Evolutionary conservation across 805 yeast genomes (phyloP).

Genomic region (Suhomyces sp.): DNA sequence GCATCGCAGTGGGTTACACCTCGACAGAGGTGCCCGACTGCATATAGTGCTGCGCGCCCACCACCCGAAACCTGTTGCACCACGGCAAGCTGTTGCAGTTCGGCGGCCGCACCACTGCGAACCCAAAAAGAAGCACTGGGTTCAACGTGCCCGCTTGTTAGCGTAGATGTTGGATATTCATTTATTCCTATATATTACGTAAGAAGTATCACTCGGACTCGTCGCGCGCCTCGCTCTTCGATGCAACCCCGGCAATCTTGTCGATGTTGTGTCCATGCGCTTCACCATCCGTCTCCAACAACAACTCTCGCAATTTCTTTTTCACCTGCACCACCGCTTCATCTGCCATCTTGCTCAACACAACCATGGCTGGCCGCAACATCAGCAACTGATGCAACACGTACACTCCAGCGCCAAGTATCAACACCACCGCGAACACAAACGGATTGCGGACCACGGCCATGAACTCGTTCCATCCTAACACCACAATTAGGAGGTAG

Average conservation of each 20-base stretch:
- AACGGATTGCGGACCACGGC: slow-evolving; percentile 83
- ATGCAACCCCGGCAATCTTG: slow-evolving; percentile 1
- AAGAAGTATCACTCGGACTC: background rate
- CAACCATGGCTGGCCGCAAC: slow-evolving; percentile 69
- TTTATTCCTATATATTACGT: background rate
- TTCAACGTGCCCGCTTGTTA: background rate
- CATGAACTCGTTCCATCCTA: slow-evolving; percentile 97
- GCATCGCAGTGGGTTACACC: background rate
- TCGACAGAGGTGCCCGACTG: background rate
- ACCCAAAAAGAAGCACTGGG: background rate
- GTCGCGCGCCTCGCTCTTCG: background rate
- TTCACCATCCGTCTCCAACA: slow-evolving; percentile 36
- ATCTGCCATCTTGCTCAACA: slow-evolving; percentile 54
- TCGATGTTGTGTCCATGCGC: background rate
- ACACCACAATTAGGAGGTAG: slow-evolving; percentile 63
- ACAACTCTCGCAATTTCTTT: slow-evolving; percentile 54
- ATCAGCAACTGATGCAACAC: slow-evolving; percentile 67
- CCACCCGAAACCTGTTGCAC: background rate
- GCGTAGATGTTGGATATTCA: background rate
- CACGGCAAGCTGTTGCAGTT: background rate
- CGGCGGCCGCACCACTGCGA: background rate
- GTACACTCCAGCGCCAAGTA: slow-evolving; percentile 59
- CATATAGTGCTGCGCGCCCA: background rate
- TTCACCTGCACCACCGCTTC: slow-evolving; percentile 58
- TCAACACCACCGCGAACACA: slow-evolving; percentile 59